Conservation (phyloP, 768 basidiomycete genomes). For the Tubosaeta sp. region DNA sequence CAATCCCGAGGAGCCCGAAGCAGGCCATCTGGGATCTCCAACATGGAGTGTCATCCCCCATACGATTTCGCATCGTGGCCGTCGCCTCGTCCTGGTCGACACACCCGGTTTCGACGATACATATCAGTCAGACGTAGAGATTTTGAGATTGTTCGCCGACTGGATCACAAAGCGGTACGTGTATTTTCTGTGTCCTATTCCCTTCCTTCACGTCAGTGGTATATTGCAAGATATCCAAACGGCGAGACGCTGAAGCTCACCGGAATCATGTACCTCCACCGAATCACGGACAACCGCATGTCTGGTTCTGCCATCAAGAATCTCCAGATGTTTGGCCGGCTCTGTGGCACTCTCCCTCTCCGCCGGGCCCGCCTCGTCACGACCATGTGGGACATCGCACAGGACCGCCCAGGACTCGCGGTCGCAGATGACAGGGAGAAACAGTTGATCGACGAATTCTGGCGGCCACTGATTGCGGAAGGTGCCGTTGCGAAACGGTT, state of each 20-base stretch:
- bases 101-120: neutral
- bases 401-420: neutral
- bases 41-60: neutral
- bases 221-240: slow-evolving; percentile 7
- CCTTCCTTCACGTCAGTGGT: neutral
- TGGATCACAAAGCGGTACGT: no score
- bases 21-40: neutral
- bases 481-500: slow-evolving; percentile 1
- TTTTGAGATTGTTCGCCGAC: neutral
- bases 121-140: neutral
- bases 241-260: slow-evolving; percentile 7
- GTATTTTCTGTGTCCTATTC: neutral
- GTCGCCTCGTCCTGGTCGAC: neutral
- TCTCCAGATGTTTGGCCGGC: slow-evolving; percentile 26
- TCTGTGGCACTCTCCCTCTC: slow-evolving; percentile 30
- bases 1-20: neutral
- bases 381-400: slow-evolving; percentile 33
- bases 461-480: neutral
- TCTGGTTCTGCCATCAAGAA: slow-evolving; percentile 27
- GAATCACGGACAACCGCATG: slow-evolving; percentile 34
- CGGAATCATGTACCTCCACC: slow-evolving; percentile 34
- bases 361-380: slow-evolving; percentile 25
- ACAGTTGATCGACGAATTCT: no score
- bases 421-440: neutral
- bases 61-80: neutral